Evolutionary conservation across 2,329 filamentous ascomycete genomes (phyloP).

Genomic region (Aspergillus sp.): DNA sequence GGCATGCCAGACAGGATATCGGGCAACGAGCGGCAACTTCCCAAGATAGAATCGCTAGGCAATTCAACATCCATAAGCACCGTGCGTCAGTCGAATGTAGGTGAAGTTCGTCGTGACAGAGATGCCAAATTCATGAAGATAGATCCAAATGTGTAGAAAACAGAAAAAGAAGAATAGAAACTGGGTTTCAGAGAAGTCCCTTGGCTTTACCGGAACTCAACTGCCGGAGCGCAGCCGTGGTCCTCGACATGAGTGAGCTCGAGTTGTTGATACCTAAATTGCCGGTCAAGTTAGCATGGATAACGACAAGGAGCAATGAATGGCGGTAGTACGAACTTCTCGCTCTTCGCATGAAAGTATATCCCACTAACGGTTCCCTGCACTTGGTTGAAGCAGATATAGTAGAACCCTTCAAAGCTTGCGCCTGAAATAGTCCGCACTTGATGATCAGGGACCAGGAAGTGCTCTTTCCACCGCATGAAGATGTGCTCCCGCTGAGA

Average conservation of each 20-base stretch:
- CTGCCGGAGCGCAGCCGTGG: conserved; percentile 68
- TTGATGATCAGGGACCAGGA: conserved; percentile 87
- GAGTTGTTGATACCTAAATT: conserved; percentile 73
- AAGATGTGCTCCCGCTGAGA: conserved; percentile 81
- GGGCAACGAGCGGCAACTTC: neutral
- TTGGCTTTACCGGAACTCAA: conserved; percentile 65
- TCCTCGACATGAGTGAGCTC: conserved; percentile 83
- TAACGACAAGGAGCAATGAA: neutral
- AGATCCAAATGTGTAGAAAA: neutral
- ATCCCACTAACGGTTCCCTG: conserved; percentile 81
- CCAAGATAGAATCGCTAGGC: neutral
- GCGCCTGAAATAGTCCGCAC: conserved; percentile 86
- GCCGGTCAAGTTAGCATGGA: conserved; percentile 14
- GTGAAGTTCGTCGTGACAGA: neutral
- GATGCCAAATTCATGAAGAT: neutral
- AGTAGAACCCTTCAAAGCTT: conserved; percentile 98
- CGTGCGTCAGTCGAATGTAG: neutral
- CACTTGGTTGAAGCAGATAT: conserved; percentile 95
- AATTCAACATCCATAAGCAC: neutral
- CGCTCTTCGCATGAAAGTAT: conserved; percentile 96
- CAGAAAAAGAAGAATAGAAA: neutral
- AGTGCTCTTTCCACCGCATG: conserved; percentile 99
- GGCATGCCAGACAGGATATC: conserved; percentile 10
- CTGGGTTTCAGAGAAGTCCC: neutral
- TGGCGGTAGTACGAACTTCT: conserved; percentile 59